These are phyloP conservation scores for Lentinus brumalis DNA, from an alignment of 768 basidiomycete species.

Conservation along the genomic window DNA sequence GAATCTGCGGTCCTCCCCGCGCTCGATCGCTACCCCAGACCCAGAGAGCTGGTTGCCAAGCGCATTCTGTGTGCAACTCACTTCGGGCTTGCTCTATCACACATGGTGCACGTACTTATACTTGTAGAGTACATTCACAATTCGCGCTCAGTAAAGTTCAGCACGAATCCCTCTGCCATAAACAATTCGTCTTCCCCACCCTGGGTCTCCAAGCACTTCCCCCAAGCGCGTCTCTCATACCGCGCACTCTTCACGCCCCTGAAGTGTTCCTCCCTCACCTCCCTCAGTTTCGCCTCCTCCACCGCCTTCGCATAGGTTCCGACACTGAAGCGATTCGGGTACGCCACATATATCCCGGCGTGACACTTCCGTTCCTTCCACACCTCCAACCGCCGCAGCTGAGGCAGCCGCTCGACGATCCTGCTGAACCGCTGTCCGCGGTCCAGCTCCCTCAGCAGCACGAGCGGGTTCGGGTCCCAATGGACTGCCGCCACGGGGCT, in stretches of 20 bases:
- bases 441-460: background rate
- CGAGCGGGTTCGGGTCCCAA: background rate
- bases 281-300: background rate
- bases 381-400: background rate
- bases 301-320: background rate
- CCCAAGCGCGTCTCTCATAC: background rate
- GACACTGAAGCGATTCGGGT: background rate
- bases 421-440: background rate
- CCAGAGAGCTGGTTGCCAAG: background rate
- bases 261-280: background rate
- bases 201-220: background rate
- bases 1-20: slow-evolving; percentile 18
- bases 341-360: background rate
- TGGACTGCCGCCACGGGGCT: background rate
- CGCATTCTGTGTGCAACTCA: no score
- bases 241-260: background rate
- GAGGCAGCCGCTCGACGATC: background rate
- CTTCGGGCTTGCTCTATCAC: no score
- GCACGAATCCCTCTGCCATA: background rate
- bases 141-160: background rate
- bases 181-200: background rate
- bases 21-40: background rate
- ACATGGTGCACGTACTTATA: no score
- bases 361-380: background rate
- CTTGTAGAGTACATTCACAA: no score